Percentiles rank a stretch among this genome's conserved stretches.
These are phyloP conservation scores for Elaeis guineensis DNA, from an alignment of 176 grass and related monocot genomes.

Conservation along the genomic window DNA sequence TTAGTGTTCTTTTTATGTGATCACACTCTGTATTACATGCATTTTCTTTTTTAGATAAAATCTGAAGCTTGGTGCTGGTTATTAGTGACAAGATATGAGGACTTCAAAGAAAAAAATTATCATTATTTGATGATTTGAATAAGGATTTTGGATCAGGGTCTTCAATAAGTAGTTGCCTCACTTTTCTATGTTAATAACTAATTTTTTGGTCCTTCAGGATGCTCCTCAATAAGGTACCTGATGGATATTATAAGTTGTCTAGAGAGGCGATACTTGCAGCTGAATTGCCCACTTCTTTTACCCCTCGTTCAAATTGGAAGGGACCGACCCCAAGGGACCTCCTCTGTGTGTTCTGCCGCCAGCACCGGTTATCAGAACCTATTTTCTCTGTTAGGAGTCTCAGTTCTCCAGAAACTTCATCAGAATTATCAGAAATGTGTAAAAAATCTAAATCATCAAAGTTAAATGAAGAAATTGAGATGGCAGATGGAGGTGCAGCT, in stretches of 20 bases:
- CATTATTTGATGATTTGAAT: too few relatives aligned
- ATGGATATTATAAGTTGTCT: slow-evolving; percentile 74
- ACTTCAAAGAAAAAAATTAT: too few relatives aligned
- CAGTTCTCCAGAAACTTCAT: slow-evolving; percentile 2
- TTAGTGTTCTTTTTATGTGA: too few relatives aligned
- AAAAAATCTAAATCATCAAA: neutral
- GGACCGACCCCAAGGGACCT: slow-evolving; percentile 62
- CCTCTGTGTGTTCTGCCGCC: slow-evolving; percentile 67
- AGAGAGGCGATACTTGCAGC: slow-evolving; percentile 68
- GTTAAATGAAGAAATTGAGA: slow-evolving; percentile 16
- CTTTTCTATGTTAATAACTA: too few relatives aligned
- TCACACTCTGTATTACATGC: too few relatives aligned
- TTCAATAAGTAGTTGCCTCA: neutral
- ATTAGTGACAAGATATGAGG: too few relatives aligned
- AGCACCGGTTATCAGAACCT: slow-evolving; percentile 64
- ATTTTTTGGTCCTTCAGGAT: slow-evolving; percentile 44
- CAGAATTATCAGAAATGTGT: slow-evolving; percentile 22
- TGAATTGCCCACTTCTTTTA: slow-evolving; percentile 59
- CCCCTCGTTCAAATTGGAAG: slow-evolving; percentile 62
- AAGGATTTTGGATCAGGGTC: neutral
- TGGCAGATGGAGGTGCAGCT: slow-evolving; percentile 12
- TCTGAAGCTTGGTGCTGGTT: too few relatives aligned
- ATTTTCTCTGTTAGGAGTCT: slow-evolving; percentile 35
- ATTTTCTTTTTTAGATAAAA: too few relatives aligned
- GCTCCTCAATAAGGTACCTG: slow-evolving; percentile 66